Evolutionary conservation across 1,284 basidiomycete genomes (phyloP).

Genomic region (Bjerkandera adusta): DNA sequence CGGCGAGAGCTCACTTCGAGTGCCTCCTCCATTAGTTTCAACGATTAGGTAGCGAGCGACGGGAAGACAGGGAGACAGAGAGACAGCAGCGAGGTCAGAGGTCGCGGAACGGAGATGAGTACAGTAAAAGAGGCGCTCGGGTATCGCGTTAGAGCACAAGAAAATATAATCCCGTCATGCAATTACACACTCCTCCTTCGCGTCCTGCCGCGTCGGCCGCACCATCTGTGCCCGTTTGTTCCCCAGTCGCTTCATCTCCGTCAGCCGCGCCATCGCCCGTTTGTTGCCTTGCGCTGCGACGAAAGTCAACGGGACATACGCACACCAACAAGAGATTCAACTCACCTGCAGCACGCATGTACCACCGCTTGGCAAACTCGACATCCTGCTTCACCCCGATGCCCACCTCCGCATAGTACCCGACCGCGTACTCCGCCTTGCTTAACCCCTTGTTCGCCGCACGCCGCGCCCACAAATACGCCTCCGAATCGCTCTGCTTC

Average conservation of each 20-base stretch:
- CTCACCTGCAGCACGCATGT: slow-evolving; percentile 95
- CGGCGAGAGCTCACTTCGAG: slow-evolving; percentile 8
- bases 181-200: slow-evolving; percentile 89
- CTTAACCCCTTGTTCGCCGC: slow-evolving; percentile 92
- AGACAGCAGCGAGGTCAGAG: not conserved
- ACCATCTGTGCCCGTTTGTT: slow-evolving; percentile 70
- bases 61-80: slow-evolving; percentile 4
- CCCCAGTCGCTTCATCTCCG: slow-evolving; percentile 85
- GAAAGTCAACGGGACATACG: not conserved
- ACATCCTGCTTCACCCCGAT: slow-evolving; percentile 96
- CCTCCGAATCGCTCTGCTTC: slow-evolving; percentile 97
- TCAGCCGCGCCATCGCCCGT: slow-evolving; percentile 91
- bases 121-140: slow-evolving; percentile 7
- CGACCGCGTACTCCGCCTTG: slow-evolving; percentile 96
- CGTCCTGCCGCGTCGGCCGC: slow-evolving; percentile 88
- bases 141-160: not conserved
- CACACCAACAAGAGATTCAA: slow-evolving; percentile 18
- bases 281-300: slow-evolving; percentile 87
- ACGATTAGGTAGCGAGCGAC: slow-evolving; percentile 4
- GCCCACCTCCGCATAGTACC: slow-evolving; percentile 96
- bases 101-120: not conserved
- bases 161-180: slow-evolving; percentile 39
- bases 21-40: slow-evolving; percentile 11
- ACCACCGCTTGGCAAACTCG: slow-evolving; percentile 97
- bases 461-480: slow-evolving; percentile 93